Base-by-base conservation (phyloP, 1,284 basidiomycete genomes). In the Trametes hirsuta region DNA sequence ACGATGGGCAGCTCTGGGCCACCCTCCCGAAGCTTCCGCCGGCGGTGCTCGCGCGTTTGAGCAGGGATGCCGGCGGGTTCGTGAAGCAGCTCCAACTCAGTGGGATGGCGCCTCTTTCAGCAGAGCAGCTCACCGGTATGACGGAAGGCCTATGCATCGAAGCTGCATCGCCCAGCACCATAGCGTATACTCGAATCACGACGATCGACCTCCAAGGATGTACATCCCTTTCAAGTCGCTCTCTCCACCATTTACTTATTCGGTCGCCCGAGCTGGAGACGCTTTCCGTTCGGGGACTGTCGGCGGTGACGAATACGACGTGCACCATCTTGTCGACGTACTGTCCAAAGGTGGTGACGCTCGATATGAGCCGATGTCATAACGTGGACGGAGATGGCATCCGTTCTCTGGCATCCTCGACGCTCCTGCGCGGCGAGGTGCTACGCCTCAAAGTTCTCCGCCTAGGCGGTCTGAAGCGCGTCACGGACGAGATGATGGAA, bases 1-100 rank as follows among this genome's bases (percentile, higher is more conserved):
- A 91, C 64, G 95, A 97, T 71, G 95, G 95, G 8, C 91, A 95
- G 71, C 81, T 97, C 15, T 97, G 95, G 95, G 71, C 79, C 30
- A 67, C 81, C 50, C 74, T 93, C 40, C 82, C 86, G 15, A 75
- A 79, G 52, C 69, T 89, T n/a, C 80, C 84, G 5, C 69, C 78
- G 40, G 70, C 72, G 34, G 74, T 86, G 45, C 68, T 93, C 34
- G 63, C 79, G 37, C 81, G 80, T 39, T 74, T 90, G 34, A 76
- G 84, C 40, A 69, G 79, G 48, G 69, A 72, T 10, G 84, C 86
- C 2, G 87, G 90, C 1, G 77, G 87, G 1, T 96, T 93, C 74
- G 79, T 93, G 52, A 81, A 76, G 59, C 72, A 72, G 8, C 73
- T 97, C 40, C 81, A 91, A 64, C 69, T 95, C 24, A 77, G 84